Conservation (phyloP, 2,329 filamentous ascomycete species). For the Beauveria australis region DNA sequence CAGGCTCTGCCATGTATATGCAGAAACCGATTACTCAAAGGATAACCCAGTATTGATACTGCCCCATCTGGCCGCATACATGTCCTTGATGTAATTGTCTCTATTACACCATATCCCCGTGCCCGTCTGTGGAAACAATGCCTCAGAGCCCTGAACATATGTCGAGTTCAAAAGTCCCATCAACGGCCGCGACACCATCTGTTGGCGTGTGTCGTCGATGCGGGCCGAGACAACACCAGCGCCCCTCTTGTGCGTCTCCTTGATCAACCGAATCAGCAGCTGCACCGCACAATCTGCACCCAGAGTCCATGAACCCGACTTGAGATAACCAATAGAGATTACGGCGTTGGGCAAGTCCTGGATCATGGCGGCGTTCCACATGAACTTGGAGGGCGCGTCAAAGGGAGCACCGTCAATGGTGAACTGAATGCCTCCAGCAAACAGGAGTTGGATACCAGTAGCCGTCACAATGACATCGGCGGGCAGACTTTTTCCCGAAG, state of each 20-base stretch:
- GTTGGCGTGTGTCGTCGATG: not conserved
- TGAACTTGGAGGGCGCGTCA: conserved; percentile 39
- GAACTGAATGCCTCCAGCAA: conserved; percentile 47
- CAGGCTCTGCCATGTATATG: too few relatives aligned
- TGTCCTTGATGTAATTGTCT: not conserved
- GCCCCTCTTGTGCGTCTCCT: not conserved
- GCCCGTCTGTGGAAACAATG: not conserved
- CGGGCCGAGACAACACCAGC: not conserved
- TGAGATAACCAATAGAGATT: conserved; percentile 56
- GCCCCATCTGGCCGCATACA: conserved; percentile 1
- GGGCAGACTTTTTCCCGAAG: conserved; percentile 41
- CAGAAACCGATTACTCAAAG: conserved; percentile 31
- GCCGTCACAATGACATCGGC: conserved; percentile 64
- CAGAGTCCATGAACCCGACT: conserved; percentile 55
- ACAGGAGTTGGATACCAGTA: conserved; percentile 53
- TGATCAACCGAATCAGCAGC: not conserved
- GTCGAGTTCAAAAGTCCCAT: not conserved
- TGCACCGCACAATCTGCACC: conserved; percentile 48
- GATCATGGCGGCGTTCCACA: conserved; percentile 59
- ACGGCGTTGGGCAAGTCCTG: conserved; percentile 57
- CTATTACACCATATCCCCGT: conserved; percentile 1
- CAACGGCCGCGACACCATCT: not conserved
- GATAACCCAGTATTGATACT: not conserved
- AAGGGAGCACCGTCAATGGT: conserved; percentile 47
- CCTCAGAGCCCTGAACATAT: not conserved